phyloP scores from a whole-genome alignment of 2,329 filamentous ascomycete species.

The Fusarium ambrosium region DNA sequence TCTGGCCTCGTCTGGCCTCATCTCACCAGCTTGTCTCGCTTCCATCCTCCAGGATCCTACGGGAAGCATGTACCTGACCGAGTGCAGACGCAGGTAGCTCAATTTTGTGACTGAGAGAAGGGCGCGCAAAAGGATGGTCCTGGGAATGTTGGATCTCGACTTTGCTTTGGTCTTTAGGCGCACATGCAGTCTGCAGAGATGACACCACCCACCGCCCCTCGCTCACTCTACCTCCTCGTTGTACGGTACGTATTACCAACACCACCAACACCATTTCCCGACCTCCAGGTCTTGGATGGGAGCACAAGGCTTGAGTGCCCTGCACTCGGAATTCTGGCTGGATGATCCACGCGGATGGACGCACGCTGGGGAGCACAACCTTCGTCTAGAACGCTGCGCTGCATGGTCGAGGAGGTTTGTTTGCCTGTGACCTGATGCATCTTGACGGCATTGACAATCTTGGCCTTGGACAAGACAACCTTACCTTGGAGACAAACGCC shows the following conservation, averaged over 20 bases:
- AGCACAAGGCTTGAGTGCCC: constrained; percentile 8
- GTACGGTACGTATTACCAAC: constrained; percentile 1
- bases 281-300: constrained; percentile 20
- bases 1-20: constrained; percentile 21
- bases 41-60: constrained; percentile 9
- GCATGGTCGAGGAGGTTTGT: not conserved
- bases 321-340: not conserved
- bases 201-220: constrained; percentile 40
- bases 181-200: constrained; percentile 40
- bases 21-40: constrained; percentile 21
- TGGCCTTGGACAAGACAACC: not conserved
- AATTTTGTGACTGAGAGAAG: constrained; percentile 4
- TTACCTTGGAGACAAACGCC: not conserved
- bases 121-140: not conserved
- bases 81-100: constrained; percentile 17
- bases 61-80: constrained; percentile 18
- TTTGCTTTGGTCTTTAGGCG: constrained; percentile 26
- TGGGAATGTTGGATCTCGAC: constrained; percentile 38
- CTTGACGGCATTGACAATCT: not conserved
- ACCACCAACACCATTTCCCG: constrained; percentile 17
- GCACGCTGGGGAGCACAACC: constrained; percentile 15
- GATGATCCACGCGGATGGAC: constrained; percentile 21
- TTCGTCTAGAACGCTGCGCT: constrained; percentile 6
- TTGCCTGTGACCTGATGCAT: not conserved
- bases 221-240: not conserved